phyloP scores from a whole-genome alignment of 2,329 filamentous ascomycete genomes.

The Penicillium thymicola region DNA sequence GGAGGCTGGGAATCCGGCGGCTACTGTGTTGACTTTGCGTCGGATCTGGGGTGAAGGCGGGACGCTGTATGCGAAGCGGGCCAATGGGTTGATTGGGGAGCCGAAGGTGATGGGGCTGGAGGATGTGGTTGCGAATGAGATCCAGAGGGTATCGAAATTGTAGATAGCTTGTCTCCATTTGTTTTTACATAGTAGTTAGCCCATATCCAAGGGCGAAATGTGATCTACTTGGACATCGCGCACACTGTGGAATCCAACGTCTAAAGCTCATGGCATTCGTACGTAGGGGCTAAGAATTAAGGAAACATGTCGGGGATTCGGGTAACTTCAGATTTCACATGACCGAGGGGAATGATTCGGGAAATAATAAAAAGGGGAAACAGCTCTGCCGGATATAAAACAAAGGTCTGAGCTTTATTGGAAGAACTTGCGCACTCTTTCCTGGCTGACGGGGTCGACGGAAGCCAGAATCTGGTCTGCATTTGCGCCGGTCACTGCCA shows the following conservation, averaged over 20 bases:
- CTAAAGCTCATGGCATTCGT: slow-evolving; percentile 10
- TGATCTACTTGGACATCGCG: not conserved
- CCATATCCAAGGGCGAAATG: not conserved
- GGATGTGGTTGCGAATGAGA: slow-evolving; percentile 41
- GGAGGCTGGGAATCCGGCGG: slow-evolving; percentile 51
- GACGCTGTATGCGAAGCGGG: slow-evolving; percentile 66
- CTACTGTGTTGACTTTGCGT: slow-evolving; percentile 58
- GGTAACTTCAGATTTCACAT: slow-evolving; percentile 27
- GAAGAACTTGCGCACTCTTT: slow-evolving; percentile 76
- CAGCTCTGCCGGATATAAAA: slow-evolving; percentile 20
- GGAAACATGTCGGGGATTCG: slow-evolving; percentile 18
- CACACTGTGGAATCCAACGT: not conserved
- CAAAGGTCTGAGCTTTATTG: slow-evolving; percentile 45
- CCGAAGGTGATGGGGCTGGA: slow-evolving; percentile 54
- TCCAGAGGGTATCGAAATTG: slow-evolving; percentile 13
- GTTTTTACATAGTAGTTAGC: not conserved
- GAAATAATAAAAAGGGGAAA: slow-evolving; percentile 12
- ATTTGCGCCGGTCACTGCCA: slow-evolving; percentile 70
- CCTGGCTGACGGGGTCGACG: slow-evolving; percentile 76
- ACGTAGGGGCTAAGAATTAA: slow-evolving; percentile 14
- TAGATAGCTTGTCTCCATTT: not conserved
- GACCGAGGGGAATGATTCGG: slow-evolving; percentile 21
- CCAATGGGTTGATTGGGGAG: slow-evolving; percentile 60
- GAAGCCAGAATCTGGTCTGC: slow-evolving; percentile 70
- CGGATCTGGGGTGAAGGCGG: slow-evolving; percentile 72